Evolutionary conservation across 176 grass and related monocot species (phyloP).

Genomic region (Avena atlantica): DNA sequence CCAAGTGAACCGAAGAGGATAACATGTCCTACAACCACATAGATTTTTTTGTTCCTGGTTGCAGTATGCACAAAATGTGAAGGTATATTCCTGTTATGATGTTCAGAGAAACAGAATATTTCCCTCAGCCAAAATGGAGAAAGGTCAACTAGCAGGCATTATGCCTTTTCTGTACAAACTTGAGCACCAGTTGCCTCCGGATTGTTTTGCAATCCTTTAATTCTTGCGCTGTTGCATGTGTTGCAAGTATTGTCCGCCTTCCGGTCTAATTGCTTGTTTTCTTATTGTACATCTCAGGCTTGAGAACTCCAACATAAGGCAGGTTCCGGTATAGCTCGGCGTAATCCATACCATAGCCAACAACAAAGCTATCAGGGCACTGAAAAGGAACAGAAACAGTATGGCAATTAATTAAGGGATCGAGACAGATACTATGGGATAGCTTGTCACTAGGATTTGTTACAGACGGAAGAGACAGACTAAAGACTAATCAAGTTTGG

Average conservation of each 20-base stretch:
- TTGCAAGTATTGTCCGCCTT: background rate
- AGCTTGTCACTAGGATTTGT: background rate
- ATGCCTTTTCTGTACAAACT: conserved; percentile 35
- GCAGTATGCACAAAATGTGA: background rate
- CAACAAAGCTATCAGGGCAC: conserved; percentile 94
- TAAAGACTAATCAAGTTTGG: background rate
- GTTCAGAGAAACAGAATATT: background rate
- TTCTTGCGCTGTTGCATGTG: background rate
- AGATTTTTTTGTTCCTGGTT: conserved; percentile 33
- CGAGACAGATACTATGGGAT: background rate
- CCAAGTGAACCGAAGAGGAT: background rate
- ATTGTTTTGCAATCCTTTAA: background rate
- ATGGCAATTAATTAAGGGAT: conserved; percentile 4
- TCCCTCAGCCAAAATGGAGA: background rate
- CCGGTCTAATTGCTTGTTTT: conserved; percentile 45
- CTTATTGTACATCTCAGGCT: conserved; percentile 75
- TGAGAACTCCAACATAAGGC: conserved; percentile 84
- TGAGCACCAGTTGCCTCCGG: background rate
- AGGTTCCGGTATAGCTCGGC: conserved; percentile 88
- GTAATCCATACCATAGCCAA: conserved; percentile 96
- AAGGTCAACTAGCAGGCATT: background rate
- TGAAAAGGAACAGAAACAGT: conserved; percentile 46
- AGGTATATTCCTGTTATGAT: conserved; percentile 9
- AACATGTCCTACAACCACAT: conserved; percentile 33
- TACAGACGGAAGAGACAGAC: conserved; percentile 3